Evolutionary conservation across 75 land plant species (phyloP).

Genomic region (Pinus taeda): DNA sequence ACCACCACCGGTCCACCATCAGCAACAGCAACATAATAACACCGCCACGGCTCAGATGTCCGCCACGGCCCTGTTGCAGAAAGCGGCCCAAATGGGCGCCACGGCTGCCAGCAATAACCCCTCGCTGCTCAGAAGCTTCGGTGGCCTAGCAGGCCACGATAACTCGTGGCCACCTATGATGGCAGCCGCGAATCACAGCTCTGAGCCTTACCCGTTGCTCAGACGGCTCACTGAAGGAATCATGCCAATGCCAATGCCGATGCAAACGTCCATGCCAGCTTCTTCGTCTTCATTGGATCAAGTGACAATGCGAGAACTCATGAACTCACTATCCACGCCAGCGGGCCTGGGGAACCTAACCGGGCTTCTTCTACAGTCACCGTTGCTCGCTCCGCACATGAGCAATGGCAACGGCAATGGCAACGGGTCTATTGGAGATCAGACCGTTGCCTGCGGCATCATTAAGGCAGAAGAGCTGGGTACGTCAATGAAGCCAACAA

Average conservation of each 20-base stretch:
- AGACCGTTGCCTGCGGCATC: slow-evolving; percentile 42
- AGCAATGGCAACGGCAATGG: slow-evolving; percentile 11
- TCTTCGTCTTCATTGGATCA: neutral
- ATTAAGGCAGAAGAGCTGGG: slow-evolving; percentile 13
- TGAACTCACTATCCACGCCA: slow-evolving; percentile 3
- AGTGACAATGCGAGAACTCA: slow-evolving; percentile 5
- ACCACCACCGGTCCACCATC: slow-evolving; percentile 20
- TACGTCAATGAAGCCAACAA: slow-evolving; percentile 38
- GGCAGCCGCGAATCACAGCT: slow-evolving; percentile 9
- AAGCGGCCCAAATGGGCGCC: slow-evolving; percentile 87
- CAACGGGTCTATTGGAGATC: slow-evolving; percentile 10
- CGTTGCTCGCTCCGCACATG: slow-evolving; percentile 13
- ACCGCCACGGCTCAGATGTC: slow-evolving; percentile 53
- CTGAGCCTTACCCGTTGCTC: slow-evolving; percentile 3
- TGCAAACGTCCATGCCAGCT: neutral
- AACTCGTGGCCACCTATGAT: no score
- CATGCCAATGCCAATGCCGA: no score
- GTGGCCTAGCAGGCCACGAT: slow-evolving; percentile 11
- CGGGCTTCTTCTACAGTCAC: slow-evolving; percentile 18
- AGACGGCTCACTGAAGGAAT: no score
- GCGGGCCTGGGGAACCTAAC: slow-evolving; percentile 18
- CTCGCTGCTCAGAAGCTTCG: slow-evolving; percentile 60
- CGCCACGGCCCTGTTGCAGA: slow-evolving; percentile 80
- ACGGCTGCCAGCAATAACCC: slow-evolving; percentile 27
- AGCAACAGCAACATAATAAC: slow-evolving; percentile 8